Conservation (phyloP, 169 alveolate genomes). For the Eimeria necatrix region DNA sequence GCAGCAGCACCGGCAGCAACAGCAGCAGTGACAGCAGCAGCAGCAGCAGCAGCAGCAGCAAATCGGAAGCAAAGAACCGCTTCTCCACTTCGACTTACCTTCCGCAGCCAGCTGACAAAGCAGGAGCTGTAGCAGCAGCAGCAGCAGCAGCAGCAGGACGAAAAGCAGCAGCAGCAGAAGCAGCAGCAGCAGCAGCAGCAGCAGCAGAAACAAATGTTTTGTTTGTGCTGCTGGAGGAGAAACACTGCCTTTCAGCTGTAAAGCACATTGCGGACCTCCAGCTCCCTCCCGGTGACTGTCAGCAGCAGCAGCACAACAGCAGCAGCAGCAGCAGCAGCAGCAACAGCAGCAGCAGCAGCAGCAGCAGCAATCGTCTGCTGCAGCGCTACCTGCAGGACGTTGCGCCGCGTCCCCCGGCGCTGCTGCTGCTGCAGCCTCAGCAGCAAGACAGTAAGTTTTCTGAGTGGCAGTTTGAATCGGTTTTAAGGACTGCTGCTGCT, state of each 20-base stretch:
- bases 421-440: neutral
- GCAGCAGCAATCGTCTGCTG: neutral
- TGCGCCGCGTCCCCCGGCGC: too few relatives aligned
- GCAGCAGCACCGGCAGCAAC: neutral
- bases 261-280: too few relatives aligned
- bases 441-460: neutral
- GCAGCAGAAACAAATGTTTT: too few relatives aligned
- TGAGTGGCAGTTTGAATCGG: neutral
- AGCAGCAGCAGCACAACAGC: neutral
- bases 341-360: constrained; percentile 25
- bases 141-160: too few relatives aligned
- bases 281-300: neutral
- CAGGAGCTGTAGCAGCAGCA: too few relatives aligned
- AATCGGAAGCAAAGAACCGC: neutral
- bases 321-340: constrained; percentile 6
- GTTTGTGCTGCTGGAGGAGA: neutral
- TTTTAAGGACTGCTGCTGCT: neutral
- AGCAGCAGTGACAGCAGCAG: neutral
- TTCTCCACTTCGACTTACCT: neutral
- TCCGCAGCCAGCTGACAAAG: neutral
- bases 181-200: too few relatives aligned
- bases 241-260: neutral
- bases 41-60: neutral
- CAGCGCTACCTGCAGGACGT: constrained; percentile 22
- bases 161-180: too few relatives aligned